Percentiles rank a stretch among this genome's conserved stretches.
phyloP scores from a whole-genome alignment of 768 basidiomycete genomes.

The Pisolithus microcarpus region DNA sequence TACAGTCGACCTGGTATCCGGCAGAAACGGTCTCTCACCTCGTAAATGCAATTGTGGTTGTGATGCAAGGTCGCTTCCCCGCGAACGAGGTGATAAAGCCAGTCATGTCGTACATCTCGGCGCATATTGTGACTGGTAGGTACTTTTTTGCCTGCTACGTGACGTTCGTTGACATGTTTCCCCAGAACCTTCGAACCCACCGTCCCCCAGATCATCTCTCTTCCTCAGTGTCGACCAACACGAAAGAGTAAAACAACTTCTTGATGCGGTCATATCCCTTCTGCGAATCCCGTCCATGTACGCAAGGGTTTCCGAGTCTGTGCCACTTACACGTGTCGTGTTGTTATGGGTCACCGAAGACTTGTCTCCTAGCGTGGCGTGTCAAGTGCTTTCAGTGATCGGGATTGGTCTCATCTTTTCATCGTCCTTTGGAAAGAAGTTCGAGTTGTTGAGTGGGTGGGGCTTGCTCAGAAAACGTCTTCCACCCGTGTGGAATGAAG shows the following conservation, averaged over 20 bases:
- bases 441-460: constrained; percentile 85
- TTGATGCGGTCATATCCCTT: constrained; percentile 57
- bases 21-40: constrained; percentile 41
- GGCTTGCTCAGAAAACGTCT: constrained; percentile 61
- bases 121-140: constrained; percentile 66
- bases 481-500: constrained; percentile 60
- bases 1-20: constrained; percentile 75
- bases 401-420: constrained; percentile 48
- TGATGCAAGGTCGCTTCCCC: constrained; percentile 60
- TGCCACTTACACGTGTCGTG: constrained; percentile 74
- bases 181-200: constrained; percentile 3
- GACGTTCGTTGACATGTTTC: background rate
- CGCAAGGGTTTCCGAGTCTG: constrained; percentile 60
- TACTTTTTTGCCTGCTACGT: background rate
- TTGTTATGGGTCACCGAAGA: constrained; percentile 73
- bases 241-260: constrained; percentile 61
- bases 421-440: constrained; percentile 66
- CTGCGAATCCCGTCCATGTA: constrained; percentile 52
- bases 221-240: constrained; percentile 20
- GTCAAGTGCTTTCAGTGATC: constrained; percentile 55
- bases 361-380: constrained; percentile 53
- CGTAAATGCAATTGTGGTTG: constrained; percentile 52
- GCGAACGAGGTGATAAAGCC: constrained; percentile 78
- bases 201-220: constrained; percentile 12
- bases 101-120: constrained; percentile 76